These are phyloP conservation scores for Aspergillus novoparasiticus DNA, from an alignment of 2,329 filamentous ascomycete species.

Conservation along the genomic window DNA sequence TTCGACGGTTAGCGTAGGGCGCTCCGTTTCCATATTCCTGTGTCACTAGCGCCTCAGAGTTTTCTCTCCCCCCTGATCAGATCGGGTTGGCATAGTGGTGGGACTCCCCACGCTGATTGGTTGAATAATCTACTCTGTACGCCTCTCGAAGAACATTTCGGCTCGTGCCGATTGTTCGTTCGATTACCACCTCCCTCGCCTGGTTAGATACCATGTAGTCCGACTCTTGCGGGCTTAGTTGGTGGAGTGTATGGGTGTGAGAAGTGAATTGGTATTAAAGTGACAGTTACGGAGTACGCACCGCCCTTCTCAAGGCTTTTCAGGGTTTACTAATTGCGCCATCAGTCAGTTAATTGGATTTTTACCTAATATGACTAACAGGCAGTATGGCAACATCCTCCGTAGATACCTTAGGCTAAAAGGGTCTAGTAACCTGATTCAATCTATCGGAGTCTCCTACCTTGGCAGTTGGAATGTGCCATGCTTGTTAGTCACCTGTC, in stretches of 20 bases:
- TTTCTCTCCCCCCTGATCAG: slow-evolving; percentile 6
- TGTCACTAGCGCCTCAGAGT: slow-evolving; percentile 12
- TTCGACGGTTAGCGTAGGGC: slow-evolving; percentile 6
- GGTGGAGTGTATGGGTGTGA: neutral
- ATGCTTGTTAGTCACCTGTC: neutral
- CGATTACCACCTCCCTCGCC: slow-evolving; percentile 4
- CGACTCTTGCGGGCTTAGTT: neutral
- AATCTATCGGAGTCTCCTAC: neutral
- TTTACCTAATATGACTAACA: slow-evolving; percentile 5
- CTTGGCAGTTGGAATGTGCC: neutral
- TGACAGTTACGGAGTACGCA: neutral
- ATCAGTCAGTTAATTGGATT: neutral
- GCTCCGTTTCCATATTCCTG: slow-evolving; percentile 4
- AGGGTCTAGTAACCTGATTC: neutral
- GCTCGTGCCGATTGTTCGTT: neutral
- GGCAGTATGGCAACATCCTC: neutral
- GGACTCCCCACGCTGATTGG: slow-evolving; percentile 1
- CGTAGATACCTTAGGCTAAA: neutral
- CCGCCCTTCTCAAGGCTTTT: neutral
- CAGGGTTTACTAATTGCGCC: neutral
- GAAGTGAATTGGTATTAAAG: neutral
- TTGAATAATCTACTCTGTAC: neutral
- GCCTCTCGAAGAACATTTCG: slow-evolving; percentile 1
- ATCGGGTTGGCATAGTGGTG: slow-evolving; percentile 6
- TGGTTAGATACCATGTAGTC: neutral